Evolutionary conservation across 1,284 basidiomycete species (phyloP).

Genomic region (Boletellus deceptivus): DNA sequence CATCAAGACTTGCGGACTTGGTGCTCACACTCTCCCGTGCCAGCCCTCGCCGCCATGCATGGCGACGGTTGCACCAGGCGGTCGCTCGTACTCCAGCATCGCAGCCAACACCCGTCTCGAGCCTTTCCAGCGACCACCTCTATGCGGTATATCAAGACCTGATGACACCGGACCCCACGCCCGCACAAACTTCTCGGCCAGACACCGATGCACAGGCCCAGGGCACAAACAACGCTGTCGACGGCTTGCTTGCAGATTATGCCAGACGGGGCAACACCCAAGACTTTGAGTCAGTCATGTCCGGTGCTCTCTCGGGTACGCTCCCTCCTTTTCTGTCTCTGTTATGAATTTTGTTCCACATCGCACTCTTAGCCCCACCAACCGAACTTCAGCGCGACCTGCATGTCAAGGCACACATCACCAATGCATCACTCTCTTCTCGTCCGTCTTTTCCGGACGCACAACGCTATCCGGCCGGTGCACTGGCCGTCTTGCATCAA

Average conservation of each 20-base stretch:
- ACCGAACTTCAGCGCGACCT: slow-evolving; percentile 62
- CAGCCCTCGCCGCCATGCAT: slow-evolving; percentile 4
- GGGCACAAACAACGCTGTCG: slow-evolving; percentile 41
- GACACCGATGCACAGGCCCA: slow-evolving; percentile 1
- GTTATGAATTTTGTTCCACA: neutral
- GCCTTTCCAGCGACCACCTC: neutral
- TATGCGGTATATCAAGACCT: slow-evolving; percentile 3
- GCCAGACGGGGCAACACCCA: slow-evolving; percentile 46
- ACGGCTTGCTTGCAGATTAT: slow-evolving; percentile 49
- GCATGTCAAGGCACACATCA: slow-evolving; percentile 63
- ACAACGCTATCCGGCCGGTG: slow-evolving; percentile 48
- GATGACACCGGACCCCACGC: neutral
- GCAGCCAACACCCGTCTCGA: neutral
- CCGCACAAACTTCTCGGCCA: neutral
- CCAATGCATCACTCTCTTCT: slow-evolving; percentile 9
- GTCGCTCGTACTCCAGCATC: slow-evolving; percentile 5
- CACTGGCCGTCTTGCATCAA: slow-evolving; percentile 59
- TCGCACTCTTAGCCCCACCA: slow-evolving; percentile 38
- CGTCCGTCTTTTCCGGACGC: slow-evolving; percentile 20
- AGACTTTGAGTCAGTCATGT: slow-evolving; percentile 47
- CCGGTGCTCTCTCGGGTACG: slow-evolving; percentile 44
- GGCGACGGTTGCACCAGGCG: slow-evolving; percentile 25
- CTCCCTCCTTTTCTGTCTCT: neutral
- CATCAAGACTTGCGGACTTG: slow-evolving; percentile 4
- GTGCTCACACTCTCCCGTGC: neutral